Conservation (phyloP, 768 basidiomycete species). For the Ramaria sp. region DNA sequence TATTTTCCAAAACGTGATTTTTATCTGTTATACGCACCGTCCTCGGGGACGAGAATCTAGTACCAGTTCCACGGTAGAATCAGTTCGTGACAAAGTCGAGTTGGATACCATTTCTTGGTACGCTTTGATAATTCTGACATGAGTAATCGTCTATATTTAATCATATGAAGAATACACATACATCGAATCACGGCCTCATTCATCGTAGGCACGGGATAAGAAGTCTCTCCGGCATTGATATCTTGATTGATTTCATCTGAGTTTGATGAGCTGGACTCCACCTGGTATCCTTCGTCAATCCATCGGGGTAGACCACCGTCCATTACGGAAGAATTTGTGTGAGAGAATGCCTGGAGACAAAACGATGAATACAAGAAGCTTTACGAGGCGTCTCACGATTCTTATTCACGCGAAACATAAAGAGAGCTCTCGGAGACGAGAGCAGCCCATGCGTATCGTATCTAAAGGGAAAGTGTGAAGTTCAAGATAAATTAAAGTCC, state of each 20-base stretch:
- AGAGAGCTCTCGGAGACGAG: conserved; percentile 84
- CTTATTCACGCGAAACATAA: conserved; percentile 65
- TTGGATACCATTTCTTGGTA: conserved; percentile 58
- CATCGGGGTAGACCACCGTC: conserved; percentile 89
- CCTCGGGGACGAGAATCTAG: conserved; percentile 82
- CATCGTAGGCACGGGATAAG: conserved; percentile 45
- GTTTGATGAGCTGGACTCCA: conserved; percentile 27
- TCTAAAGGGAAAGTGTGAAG: conserved; percentile 25
- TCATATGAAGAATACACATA: conserved; percentile 19
- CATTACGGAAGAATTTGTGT: conserved; percentile 74
- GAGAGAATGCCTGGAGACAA: conserved; percentile 53
- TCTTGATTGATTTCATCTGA: not conserved
- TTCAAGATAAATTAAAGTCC: conserved; percentile 1
- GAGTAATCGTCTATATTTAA: not conserved
- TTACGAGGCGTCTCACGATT: not conserved
- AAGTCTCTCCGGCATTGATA: conserved; percentile 16
- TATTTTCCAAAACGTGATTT: conserved; percentile 1
- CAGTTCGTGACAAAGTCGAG: conserved; percentile 33
- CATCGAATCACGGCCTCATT: conserved; percentile 42
- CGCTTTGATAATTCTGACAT: not conserved
- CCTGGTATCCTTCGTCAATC: conserved; percentile 52
- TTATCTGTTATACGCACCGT: conserved; percentile 36
- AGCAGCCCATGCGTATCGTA: conserved; percentile 91
- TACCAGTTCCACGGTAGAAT: conserved; percentile 50
- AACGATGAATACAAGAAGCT: not conserved